Percentiles rank a stretch among this genome's conserved stretches.
These are phyloP conservation scores for Lichtheimia hyalospora DNA, from an alignment of 371 early-diverging fungal species.

Conservation along the genomic window DNA sequence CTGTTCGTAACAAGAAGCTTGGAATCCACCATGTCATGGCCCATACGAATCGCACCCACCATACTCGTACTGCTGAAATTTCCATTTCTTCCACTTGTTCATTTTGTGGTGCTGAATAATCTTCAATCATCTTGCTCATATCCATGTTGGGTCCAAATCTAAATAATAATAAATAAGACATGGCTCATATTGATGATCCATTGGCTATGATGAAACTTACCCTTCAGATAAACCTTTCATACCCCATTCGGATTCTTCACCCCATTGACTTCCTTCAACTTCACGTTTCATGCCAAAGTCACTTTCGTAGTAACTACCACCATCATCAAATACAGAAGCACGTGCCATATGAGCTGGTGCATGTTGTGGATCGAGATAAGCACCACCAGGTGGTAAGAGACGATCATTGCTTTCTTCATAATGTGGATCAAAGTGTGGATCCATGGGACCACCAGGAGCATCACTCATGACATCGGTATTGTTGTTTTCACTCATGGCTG, in stretches of 20 bases:
- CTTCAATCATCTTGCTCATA: conserved; percentile 44
- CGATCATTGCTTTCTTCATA: conserved; percentile 18
- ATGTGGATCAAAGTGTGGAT: conserved; percentile 20
- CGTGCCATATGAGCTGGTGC: conserved; percentile 13
- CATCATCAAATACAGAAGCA: conserved; percentile 43
- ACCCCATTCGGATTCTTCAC: conserved; percentile 58
- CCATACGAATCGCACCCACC: conserved; percentile 91
- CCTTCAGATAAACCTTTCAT: conserved; percentile 50
- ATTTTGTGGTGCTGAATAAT: conserved; percentile 28
- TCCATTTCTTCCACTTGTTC: conserved; percentile 47
- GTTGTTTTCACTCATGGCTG: conserved; percentile 6
- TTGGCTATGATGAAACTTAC: conserved; percentile 24
- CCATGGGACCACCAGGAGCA: conserved; percentile 4
- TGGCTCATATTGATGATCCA: too few relatives aligned
- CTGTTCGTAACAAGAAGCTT: conserved; percentile 56
- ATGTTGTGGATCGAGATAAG: conserved; percentile 14
- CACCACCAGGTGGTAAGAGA: conserved; percentile 23
- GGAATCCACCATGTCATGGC: conserved; percentile 91
- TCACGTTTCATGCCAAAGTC: conserved; percentile 49
- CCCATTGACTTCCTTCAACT: conserved; percentile 53
- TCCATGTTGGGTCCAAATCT: conserved; percentile 56
- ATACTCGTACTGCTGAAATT: conserved; percentile 57
- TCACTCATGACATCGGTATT: conserved; percentile 7
- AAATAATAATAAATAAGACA: not conserved
- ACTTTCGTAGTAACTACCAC: conserved; percentile 45